These are phyloP conservation scores for Fusarium subglutinans DNA, from an alignment of 2,329 filamentous ascomycete genomes.

Conservation along the genomic window DNA sequence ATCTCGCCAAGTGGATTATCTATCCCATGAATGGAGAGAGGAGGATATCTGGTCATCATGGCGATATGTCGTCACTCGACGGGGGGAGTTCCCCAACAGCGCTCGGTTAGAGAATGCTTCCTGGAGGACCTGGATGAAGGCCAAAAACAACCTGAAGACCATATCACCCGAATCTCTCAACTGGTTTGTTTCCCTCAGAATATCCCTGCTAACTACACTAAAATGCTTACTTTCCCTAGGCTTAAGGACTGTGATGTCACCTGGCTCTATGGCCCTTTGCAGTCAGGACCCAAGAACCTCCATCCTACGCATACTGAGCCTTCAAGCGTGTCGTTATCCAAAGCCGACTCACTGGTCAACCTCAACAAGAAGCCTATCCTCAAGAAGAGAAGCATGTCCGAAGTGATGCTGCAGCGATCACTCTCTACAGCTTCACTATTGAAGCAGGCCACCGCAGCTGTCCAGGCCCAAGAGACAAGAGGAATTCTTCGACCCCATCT, in stretches of 20 bases:
- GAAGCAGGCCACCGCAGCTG: conserved; percentile 86
- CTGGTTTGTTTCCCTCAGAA: conserved; percentile 67
- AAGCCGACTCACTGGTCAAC: conserved; percentile 72
- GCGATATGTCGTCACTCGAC: conserved; percentile 87
- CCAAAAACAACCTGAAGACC: conserved; percentile 86
- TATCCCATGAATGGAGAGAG: conserved; percentile 92
- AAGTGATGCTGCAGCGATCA: conserved; percentile 91
- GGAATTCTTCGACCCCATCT: conserved; percentile 64
- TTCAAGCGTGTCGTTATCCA: conserved; percentile 57
- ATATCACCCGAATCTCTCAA: conserved; percentile 92
- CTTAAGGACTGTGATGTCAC: conserved; percentile 97
- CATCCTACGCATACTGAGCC: conserved; percentile 56
- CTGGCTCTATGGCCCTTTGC: conserved; percentile 94
- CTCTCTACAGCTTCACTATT: conserved; percentile 88
- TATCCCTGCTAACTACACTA: neutral
- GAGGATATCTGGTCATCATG: conserved; percentile 98
- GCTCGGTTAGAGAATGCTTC: conserved; percentile 92
- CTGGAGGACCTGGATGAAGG: conserved; percentile 96
- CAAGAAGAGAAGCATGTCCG: conserved; percentile 96
- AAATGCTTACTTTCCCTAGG: conserved; percentile 62
- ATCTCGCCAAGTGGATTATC: conserved; percentile 91
- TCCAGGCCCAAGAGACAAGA: conserved; percentile 80
- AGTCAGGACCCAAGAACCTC: conserved; percentile 71
- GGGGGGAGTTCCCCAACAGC: conserved; percentile 81
- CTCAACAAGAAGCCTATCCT: conserved; percentile 84